A percentile compares a stretch with the other conserved stretches of the same genome.
Conservation (phyloP, 2,329 filamentous ascomycete genomes). For the Apiospora aurea region DNA sequence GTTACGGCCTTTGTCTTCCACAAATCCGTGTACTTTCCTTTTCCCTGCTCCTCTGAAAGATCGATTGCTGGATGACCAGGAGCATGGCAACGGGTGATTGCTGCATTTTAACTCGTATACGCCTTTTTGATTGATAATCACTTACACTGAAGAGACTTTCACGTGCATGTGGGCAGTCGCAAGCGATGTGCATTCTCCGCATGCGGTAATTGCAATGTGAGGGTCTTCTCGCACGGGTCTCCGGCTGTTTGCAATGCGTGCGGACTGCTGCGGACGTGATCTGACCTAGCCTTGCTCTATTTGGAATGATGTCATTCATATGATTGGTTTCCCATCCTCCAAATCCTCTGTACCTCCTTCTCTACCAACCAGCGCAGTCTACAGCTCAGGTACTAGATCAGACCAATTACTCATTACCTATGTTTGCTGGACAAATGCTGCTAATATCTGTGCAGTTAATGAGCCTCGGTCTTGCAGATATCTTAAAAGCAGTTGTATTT, state of each 20-base stretch:
- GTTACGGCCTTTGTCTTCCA: not conserved
- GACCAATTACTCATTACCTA: not conserved
- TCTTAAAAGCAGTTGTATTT: not conserved
- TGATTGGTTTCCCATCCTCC: slow-evolving; percentile 4
- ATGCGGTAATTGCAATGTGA: slow-evolving; percentile 16
- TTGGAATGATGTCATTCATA: slow-evolving; percentile 17
- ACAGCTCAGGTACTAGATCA: not conserved
- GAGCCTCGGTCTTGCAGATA: not conserved
- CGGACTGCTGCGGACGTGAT: slow-evolving; percentile 16
- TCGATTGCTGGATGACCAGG: not conserved
- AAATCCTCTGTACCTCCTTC: not conserved
- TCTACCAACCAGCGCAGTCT: not conserved
- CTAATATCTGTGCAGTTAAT: not conserved
- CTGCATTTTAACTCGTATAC: not conserved
- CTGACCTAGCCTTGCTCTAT: slow-evolving; percentile 6
- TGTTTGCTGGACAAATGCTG: not conserved
- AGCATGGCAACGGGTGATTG: not conserved
- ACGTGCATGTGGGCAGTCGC: not conserved
- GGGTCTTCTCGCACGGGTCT: slow-evolving; percentile 16
- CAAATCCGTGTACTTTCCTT: not conserved
- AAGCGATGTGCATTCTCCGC: not conserved
- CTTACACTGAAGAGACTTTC: not conserved
- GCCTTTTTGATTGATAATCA: not conserved
- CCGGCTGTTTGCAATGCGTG: not conserved
- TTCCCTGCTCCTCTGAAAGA: not conserved